Evolutionary conservation across 345 rosid species (phyloP).

Genomic region (Arabidopsis arenosa): DNA sequence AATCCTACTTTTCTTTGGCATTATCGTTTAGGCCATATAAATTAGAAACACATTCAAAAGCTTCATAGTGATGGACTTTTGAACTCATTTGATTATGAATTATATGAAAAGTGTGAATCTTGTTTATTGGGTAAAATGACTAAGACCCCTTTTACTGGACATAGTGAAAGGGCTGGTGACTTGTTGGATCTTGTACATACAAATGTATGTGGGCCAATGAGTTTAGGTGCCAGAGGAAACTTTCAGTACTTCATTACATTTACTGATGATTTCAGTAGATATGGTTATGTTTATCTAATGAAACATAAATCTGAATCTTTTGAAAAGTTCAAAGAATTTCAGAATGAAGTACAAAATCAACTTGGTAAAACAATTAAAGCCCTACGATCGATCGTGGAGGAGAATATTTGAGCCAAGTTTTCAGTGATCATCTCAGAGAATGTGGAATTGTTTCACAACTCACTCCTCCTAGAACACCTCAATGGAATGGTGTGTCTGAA

Average conservation of each 20-base stretch:
- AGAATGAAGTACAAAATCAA: conserved; percentile 26
- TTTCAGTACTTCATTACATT: conserved; percentile 15
- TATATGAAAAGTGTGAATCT: not conserved
- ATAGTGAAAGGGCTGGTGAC: not conserved
- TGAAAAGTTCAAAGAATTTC: not conserved
- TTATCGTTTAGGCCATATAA: not conserved
- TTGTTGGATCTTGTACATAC: not conserved
- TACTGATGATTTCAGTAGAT: not conserved
- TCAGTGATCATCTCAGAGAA: conserved; percentile 21
- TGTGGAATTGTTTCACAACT: conserved; percentile 7
- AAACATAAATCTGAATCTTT: conserved; percentile 8
- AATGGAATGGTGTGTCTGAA: not conserved
- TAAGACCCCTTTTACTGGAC: not conserved
- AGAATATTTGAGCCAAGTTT: conserved; percentile 11
- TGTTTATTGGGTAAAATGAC: not conserved
- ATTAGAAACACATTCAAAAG: not conserved
- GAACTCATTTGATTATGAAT: not conserved
- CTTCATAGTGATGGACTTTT: too few species aligned
- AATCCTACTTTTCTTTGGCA: not conserved
- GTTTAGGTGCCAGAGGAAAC: not conserved
- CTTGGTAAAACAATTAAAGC: not conserved
- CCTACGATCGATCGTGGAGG: conserved; percentile 20
- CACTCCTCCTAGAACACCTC: not conserved
- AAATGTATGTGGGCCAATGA: conserved; percentile 5
- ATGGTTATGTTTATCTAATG: not conserved